Percentiles rank a stretch among this genome's conserved stretches.
Conservation (phyloP, 1,284 basidiomycete species). For the Ustilago trichophora region DNA sequence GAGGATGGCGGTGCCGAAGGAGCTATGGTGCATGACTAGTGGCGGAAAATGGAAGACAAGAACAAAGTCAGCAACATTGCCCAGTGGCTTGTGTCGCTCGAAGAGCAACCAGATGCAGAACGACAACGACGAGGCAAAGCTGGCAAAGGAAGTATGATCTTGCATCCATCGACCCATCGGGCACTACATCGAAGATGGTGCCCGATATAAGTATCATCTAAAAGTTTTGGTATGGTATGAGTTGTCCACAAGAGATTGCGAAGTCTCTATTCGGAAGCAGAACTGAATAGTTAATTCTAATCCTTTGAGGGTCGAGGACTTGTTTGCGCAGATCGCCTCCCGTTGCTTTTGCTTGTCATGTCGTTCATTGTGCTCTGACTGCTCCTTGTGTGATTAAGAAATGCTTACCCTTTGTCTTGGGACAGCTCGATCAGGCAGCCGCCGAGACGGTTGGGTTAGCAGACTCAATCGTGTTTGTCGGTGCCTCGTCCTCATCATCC, state of each 20-base stretch:
- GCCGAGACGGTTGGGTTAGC: slow-evolving; percentile 18
- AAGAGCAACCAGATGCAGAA: background rate
- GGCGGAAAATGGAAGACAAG: background rate
- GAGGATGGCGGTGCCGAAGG: too few species aligned
- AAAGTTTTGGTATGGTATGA: slow-evolving; percentile 49
- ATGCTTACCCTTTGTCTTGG: slow-evolving; percentile 34
- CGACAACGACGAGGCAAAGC: background rate
- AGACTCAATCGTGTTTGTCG: slow-evolving; percentile 15
- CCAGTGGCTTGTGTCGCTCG: background rate
- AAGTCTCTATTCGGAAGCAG: slow-evolving; percentile 57
- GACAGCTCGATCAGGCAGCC: slow-evolving; percentile 15
- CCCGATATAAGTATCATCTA: slow-evolving; percentile 21
- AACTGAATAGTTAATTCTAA: slow-evolving; percentile 48
- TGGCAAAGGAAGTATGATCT: background rate
- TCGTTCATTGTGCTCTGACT: background rate
- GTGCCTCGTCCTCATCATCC: slow-evolving; percentile 34
- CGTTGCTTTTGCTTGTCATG: background rate
- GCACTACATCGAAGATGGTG: too few species aligned
- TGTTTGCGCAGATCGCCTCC: background rate
- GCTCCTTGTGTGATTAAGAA: background rate
- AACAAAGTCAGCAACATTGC: slow-evolving; percentile 10
- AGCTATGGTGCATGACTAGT: too few species aligned
- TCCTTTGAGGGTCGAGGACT: slow-evolving; percentile 14
- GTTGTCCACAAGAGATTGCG: slow-evolving; percentile 57
- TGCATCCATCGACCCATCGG: slow-evolving; percentile 15